Conservation (phyloP, 768 basidiomycete genomes). For the Hygrophorus pudorinus region DNA sequence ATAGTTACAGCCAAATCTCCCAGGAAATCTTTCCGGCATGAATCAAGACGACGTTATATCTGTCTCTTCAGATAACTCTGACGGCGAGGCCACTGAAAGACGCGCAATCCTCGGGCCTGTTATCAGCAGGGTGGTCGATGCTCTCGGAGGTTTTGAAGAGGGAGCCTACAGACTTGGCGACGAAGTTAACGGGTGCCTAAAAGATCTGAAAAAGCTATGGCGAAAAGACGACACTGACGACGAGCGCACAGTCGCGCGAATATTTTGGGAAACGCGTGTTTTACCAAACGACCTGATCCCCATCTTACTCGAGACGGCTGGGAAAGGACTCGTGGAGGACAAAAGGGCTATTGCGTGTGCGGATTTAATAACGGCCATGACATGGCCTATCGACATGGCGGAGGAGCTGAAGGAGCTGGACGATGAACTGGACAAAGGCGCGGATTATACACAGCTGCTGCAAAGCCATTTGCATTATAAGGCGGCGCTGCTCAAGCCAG, state of each 20-base stretch:
- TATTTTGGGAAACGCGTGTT: conserved; percentile 84
- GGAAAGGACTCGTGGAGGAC: conserved; percentile 69
- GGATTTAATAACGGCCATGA: conserved; percentile 93
- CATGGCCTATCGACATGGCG: conserved; percentile 96
- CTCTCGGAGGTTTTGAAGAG: conserved; percentile 67
- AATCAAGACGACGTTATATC: neutral
- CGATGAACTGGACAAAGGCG: conserved; percentile 66
- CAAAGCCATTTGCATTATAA: conserved; percentile 87
- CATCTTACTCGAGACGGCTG: conserved; percentile 73
- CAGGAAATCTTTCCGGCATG: neutral
- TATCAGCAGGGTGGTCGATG: conserved; percentile 67
- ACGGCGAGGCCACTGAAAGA: conserved; percentile 23
- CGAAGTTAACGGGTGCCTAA: conserved; percentile 74
- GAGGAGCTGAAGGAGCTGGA: conserved; percentile 91
- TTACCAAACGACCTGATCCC: conserved; percentile 82
- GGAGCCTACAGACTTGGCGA: conserved; percentile 69
- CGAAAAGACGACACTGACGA: conserved; percentile 95
- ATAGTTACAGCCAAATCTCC: too few relatives aligned
- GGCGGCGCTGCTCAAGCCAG: conserved; percentile 58
- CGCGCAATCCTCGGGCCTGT: conserved; percentile 56
- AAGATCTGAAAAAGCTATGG: conserved; percentile 94
- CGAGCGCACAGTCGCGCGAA: conserved; percentile 88
- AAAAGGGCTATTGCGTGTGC: conserved; percentile 74
- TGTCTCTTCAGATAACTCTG: conserved; percentile 2
- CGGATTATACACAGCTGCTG: conserved; percentile 83